Percentiles rank a stretch among this genome's conserved stretches.
Conservation (phyloP, 192 early-diverging fungal species). For the Umbelopsis isabellina region DNA sequence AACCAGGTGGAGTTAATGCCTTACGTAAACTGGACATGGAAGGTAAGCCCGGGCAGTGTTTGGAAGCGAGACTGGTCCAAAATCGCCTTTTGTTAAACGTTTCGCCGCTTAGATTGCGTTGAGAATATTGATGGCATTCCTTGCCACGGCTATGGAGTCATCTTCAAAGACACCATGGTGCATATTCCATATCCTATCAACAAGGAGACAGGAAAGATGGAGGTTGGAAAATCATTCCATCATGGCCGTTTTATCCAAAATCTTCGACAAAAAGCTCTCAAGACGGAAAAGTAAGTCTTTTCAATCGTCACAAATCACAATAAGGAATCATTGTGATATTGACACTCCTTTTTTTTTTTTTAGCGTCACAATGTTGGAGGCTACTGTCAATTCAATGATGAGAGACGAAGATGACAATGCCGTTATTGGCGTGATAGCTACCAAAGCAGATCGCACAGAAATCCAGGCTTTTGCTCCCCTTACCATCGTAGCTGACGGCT, state of each 20-base stretch:
- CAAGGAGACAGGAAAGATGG: conserved; percentile 48
- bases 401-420: conserved; percentile 48
- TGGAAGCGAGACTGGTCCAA: conserved; percentile 21
- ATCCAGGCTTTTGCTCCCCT: conserved; percentile 68
- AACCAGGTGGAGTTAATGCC: conserved; percentile 90
- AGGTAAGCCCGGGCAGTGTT: conserved; percentile 31
- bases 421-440: conserved; percentile 56
- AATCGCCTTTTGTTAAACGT: not conserved
- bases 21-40: conserved; percentile 76
- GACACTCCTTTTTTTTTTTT: not conserved
- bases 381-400: conserved; percentile 72
- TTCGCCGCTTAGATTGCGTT: conserved; percentile 58
- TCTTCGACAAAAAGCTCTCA: conserved; percentile 67
- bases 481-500: conserved; percentile 91
- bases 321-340: not conserved
- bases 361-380: conserved; percentile 81
- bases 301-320: too few species aligned
- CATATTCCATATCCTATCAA: conserved; percentile 73
- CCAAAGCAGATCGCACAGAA: conserved; percentile 5
- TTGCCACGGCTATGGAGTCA: conserved; percentile 85
- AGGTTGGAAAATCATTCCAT: conserved; percentile 84
- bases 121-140: conserved; percentile 85
- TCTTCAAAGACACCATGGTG: conserved; percentile 52
- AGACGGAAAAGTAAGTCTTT: conserved; percentile 53
- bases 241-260: conserved; percentile 93